Percentiles rank a stretch among this genome's conserved stretches.
These are phyloP conservation scores for Halophytophthora polymorphica DNA, from an alignment of 352 stramenopile species.

Conservation along the genomic window DNA sequence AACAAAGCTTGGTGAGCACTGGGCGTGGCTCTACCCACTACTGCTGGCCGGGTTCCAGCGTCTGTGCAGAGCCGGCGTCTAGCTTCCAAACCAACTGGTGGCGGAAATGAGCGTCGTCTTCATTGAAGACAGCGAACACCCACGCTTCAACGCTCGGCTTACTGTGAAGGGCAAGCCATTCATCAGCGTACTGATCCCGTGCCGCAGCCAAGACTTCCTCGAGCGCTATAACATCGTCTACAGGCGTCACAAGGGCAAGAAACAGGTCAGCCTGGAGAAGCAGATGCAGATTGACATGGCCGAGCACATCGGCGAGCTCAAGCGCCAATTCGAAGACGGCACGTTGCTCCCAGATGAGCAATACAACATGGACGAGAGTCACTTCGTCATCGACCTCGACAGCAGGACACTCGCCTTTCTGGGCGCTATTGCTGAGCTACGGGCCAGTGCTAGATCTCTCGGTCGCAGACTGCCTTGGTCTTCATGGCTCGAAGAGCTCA, in stretches of 20 bases:
- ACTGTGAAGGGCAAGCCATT: constrained; percentile 7
- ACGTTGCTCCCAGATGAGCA: constrained; percentile 1
- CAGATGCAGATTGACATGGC: constrained; percentile 5
- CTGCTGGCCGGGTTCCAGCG: constrained; percentile 2
- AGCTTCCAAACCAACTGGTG: constrained; percentile 7
- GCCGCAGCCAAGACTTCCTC: constrained; percentile 11
- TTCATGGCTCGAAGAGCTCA: too few species aligned
- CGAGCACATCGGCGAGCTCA: neutral
- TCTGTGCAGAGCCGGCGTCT: constrained; percentile 1
- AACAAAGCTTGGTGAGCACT: constrained; percentile 2
- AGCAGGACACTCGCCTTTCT: constrained; percentile 17
- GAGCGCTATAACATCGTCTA: constrained; percentile 19
- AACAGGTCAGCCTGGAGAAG: constrained; percentile 12
- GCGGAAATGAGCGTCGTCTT: constrained; percentile 6
- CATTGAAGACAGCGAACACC: constrained; percentile 10
- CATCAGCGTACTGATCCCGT: neutral
- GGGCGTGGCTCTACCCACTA: constrained; percentile 1
- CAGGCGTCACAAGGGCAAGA: constrained; percentile 10
- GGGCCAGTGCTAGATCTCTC: too few species aligned
- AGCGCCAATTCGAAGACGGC: constrained; percentile 12
- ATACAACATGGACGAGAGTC: constrained; percentile 18
- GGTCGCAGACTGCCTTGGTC: too few species aligned
- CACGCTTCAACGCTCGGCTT: constrained; percentile 1
- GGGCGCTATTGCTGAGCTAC: too few species aligned
- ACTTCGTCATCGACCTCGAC: constrained; percentile 22